Evolutionary conservation across 2,329 filamentous ascomycete species (phyloP), one percentile per base, ranked within the genome.

Genomic region (Chaetomium olivaceum): DNA sequence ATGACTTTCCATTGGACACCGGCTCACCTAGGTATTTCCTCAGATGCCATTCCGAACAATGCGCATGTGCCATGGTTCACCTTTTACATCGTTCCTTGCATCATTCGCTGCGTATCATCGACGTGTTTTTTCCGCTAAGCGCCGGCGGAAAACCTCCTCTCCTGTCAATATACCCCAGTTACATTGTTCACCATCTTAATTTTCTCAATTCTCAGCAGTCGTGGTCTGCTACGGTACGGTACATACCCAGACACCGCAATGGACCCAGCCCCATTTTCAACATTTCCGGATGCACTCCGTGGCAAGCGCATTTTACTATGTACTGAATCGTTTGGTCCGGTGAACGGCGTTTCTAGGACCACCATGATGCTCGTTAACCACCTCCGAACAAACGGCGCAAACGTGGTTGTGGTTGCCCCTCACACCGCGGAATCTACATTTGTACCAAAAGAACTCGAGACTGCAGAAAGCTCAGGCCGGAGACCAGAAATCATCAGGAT

Each of bases 291-390:
- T 16, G 43, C 61, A 4, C 61, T 63, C 29, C 61, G 61, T 5
- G 61, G 61, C 14, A 63, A 63, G 43, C 54, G 61, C 1, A 63
- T 63, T 16, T 8, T 63, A 16, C 61, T 63, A 3, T 63, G 61
- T 43, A 63, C 61, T 43, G 61, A 63, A 43, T 63, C 61, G 14
- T 58, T 58, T 23, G 61, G 61, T 6, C 61, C 61, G 4, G 61
- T 63, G 27, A 63, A 63, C 43, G 61, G 61, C 43, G 61, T 63
- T 8, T 63, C 61, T 29, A 21, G 61, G 43, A 63, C 61, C 11
- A 63, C 61, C 2, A 25, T 58, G 23, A 63, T 63, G 61, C 61
- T 63, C 14, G 61, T 63, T 39, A 63, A 39, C 43, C 61, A 63
- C 61, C 61, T 63, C 9, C 54, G 61, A 11, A 27, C 54, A 2